Evolutionary conservation across 805 yeast genomes (phyloP), one percentile per base, ranked within the genome.

Genomic region (Ogataea salicorniae): DNA sequence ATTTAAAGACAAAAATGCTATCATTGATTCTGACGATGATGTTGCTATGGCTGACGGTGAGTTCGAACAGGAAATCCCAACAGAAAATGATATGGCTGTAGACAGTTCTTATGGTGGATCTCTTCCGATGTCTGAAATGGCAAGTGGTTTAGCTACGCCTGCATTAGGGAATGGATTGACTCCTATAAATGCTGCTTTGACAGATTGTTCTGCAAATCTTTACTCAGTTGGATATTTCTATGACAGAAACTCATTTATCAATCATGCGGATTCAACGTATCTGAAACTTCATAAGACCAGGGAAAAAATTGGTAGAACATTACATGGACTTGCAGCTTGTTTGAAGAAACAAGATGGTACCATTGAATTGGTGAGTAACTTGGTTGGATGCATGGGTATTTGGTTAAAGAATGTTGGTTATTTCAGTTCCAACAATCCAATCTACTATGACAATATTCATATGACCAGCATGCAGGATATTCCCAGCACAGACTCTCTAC

Each of bases 401-500:
- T 94, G 95, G 88, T 45, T 67, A 26, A 57, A 54, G 43, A 56
- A 57, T 37, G 63, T 65, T 46, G 69, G 69, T 14, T 61, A 55
- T 38, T 58, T 56, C 40, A 55, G 61, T 20, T 49, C 58, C 20
- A 57, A 57, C 41, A 52, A 61, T 46, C 68, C 67, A 22, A 40
- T 58, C 11, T 57, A 54, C 42, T 54, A 58, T 43, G 66, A 64
- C 37, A 57, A 63, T 48, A 43, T 59, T 20, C 61, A 83, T 84
- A 55, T 63, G 50, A 54, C 56, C 29, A 55, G 50, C 36, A 70
- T 81, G 9, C 91, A 85, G 58, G 71, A 78, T n/a, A 67, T 87
- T 5, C 76, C 84, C 5, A 81, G 86, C 39, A 63, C 80, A 18
- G 68, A 80, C 6, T 81, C 84, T 49, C 87, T 90, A 2, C 84